Evolutionary conservation across 768 basidiomycete genomes (phyloP).

Genomic region (Rickenella mellea): DNA sequence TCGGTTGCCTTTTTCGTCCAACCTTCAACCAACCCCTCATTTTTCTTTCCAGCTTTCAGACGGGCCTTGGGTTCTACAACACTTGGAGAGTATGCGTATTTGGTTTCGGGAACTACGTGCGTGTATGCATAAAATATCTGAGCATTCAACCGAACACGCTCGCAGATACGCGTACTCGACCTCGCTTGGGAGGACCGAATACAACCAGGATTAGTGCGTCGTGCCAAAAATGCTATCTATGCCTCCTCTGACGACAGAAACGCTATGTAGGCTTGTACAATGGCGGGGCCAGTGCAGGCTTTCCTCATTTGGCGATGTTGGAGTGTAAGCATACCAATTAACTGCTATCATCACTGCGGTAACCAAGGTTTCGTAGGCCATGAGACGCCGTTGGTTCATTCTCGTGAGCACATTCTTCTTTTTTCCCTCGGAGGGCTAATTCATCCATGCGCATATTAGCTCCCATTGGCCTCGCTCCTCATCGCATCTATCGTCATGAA

Average conservation of each 20-base stretch:
- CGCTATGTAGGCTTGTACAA: slow-evolving; percentile 9
- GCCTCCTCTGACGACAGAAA: neutral
- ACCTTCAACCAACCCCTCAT: neutral
- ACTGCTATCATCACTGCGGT: neutral
- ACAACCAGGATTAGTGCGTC: slow-evolving; percentile 9
- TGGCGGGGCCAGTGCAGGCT: slow-evolving; percentile 17
- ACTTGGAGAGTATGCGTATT: slow-evolving; percentile 15
- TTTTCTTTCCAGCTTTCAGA: slow-evolving; percentile 9
- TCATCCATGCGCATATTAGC: slow-evolving; percentile 3
- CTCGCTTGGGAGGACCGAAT: slow-evolving; percentile 13
- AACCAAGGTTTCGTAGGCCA: neutral
- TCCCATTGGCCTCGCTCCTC: slow-evolving; percentile 4
- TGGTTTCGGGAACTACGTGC: slow-evolving; percentile 17
- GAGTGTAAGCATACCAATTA: slow-evolving; percentile 12
- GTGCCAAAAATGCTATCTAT: neutral
- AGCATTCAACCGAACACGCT: neutral
- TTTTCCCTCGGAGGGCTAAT: neutral
- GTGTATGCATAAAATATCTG: slow-evolving; percentile 8
- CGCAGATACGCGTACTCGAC: slow-evolving; percentile 5
- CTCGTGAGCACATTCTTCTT: slow-evolving; percentile 6
- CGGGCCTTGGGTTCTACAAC: slow-evolving; percentile 9
- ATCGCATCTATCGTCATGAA: slow-evolving; percentile 2
- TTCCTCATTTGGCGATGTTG: slow-evolving; percentile 20
- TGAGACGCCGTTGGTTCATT: slow-evolving; percentile 4
- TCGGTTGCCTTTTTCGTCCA: slow-evolving; percentile 4